Evolutionary conservation across 2,329 filamentous ascomycete species (phyloP), one percentile per base, ranked within the genome.

Genomic region (Ophiostoma sp.): DNA sequence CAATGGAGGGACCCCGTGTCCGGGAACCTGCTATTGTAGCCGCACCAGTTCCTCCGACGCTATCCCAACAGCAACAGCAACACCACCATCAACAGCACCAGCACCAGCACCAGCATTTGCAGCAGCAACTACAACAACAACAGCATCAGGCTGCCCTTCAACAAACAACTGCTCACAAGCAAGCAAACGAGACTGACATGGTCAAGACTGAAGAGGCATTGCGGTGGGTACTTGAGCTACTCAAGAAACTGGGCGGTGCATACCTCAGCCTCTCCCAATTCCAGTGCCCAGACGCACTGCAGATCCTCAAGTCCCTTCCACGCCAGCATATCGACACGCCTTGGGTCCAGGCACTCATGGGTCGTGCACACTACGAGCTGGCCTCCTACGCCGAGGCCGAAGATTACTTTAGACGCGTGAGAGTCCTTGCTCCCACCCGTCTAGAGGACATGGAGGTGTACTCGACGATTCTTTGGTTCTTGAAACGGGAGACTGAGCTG

Each of bases 371-470:
- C 75, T 97, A 96, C 76, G 95, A 99, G 80, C 91, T 94, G 76
- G 90, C 90, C 9, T 86, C 89, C 72, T 97, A 98, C 76, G 81
- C 83, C 2, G 92, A 97, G 71, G 92, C 95, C 3, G 94, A 97
- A 76, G 92, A 90, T 72, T 90, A 89, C 74, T 99, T 97, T 77
- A 84, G 87, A 69, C 87, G 88, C 68, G 86, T 99, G 72, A 88
- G 92, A 66, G 85, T 89, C 44, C 83, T 95, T 73, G 89, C 91
- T 12, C 94, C 94, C 0, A 91, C 91, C 0, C 87, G 92, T 4
- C 83, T 96, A 62, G 90, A 96, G 75, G 93, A 97, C 75, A 97
- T 98, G 93, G 95, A 99, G 76, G 89, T 98, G 47, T 99, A 97
- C 79, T 98, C 94, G 14, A 99, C 95, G 0, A 89, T 96, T n/a